Base-by-base conservation (phyloP, 2,329 filamentous ascomycete genomes). In the Aspergillus neoniger region DNA sequence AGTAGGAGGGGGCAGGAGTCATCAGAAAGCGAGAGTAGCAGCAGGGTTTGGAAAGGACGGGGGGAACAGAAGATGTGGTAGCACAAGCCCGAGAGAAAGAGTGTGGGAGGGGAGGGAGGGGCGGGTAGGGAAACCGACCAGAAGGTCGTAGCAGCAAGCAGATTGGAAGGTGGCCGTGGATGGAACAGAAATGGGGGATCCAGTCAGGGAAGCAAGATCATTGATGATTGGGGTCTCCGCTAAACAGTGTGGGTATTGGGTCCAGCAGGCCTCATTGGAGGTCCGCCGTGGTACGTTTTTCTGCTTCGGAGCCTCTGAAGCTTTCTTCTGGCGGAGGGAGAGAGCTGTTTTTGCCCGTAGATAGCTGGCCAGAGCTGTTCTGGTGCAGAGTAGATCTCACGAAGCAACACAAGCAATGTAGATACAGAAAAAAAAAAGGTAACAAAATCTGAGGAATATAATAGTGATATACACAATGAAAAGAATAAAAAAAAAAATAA, bases 211-310 rank as follows among this genome's bases (percentile, higher is more conserved):
- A 47, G 54, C 49, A 58, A 38, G 38, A 36, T 55, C 36, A 55
- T 19, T 23, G 52, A 54, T 53, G 50, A 53, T 47, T 43, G 32
- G 55, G 41, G 47, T 28, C 32, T 38, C 32, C 32, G 41, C 7
- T 10, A 23, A 25, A 19, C 57, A 25, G 43, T 57, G 65, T 70
- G 69, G 67, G 63, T 67, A 70, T 67, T 53, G 57, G 39, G 51
- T 59, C 53, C 47, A 57, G 7, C 55, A 65, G 60, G 66, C 61
- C 63, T 70, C 64, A 72, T 71, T 68, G 68, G 62, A 66, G n/a
- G 47, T 15, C 47, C n/a, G 47, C 25, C n/a, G 23, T 50, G 47
- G 47, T 50, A 32, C 47, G 47, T 32, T 50, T 50, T 30, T 32
- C 23, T 17, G 23, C 47, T 58, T 67, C 62, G 64, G 61, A 63